Conservation (phyloP, 2,329 filamentous ascomycete genomes). For the Nectriaceae sp. region DNA sequence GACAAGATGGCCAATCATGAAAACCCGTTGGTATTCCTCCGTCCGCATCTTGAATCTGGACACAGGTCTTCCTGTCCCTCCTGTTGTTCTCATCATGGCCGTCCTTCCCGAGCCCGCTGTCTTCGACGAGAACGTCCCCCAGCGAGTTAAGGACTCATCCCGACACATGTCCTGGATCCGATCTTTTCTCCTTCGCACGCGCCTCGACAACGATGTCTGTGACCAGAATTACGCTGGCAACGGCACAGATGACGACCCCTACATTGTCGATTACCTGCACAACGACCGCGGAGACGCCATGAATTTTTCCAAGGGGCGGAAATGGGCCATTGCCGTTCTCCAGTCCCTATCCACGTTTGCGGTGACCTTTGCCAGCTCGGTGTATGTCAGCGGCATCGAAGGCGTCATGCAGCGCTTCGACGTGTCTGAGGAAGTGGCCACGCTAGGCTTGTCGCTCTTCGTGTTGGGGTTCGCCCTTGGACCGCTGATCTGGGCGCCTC, state of each 20-base stretch:
- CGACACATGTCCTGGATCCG: too few species aligned
- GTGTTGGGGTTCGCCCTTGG: constrained; percentile 56
- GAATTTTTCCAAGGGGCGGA: constrained; percentile 52
- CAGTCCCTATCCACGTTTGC: constrained; percentile 64
- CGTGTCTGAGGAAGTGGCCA: constrained; percentile 67
- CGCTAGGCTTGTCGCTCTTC: constrained; percentile 62
- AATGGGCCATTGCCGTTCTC: constrained; percentile 64
- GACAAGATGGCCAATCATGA: too few species aligned
- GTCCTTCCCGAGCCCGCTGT: too few species aligned
- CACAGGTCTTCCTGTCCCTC: too few species aligned
- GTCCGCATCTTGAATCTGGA: too few species aligned
- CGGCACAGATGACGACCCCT: constrained; percentile 65
- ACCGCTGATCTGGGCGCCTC: constrained; percentile 59
- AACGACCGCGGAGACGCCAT: constrained; percentile 65
- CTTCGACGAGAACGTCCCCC: too few species aligned
- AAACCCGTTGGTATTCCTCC: too few species aligned
- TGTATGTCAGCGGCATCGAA: constrained; percentile 55
- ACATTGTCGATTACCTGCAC: constrained; percentile 63
- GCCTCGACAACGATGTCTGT: constrained; percentile 51
- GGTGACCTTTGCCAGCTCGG: constrained; percentile 65
- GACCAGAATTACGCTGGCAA: constrained; percentile 53
- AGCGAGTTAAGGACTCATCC: too few species aligned
- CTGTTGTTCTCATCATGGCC: too few species aligned
- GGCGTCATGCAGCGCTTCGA: constrained; percentile 70
- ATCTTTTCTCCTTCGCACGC: too few species aligned